These are phyloP conservation scores for Coniochaeta prunicola DNA, from an alignment of 2,329 filamentous ascomycete species.

Conservation along the genomic window DNA sequence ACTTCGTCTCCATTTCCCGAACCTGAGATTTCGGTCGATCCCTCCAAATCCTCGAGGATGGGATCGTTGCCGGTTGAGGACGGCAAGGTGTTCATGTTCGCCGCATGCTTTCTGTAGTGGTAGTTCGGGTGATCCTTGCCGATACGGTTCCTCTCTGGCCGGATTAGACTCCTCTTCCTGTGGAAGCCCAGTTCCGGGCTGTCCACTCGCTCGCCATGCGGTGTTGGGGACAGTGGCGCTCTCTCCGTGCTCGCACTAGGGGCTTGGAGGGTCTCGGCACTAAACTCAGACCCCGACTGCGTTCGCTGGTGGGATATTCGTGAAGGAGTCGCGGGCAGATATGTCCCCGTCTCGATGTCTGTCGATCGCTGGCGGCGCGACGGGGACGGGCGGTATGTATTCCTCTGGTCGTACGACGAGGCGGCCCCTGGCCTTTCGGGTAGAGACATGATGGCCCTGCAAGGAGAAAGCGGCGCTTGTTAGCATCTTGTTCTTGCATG, in stretches of 20 bases:
- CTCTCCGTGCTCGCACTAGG: conserved; percentile 50
- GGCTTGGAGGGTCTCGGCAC: conserved; percentile 47
- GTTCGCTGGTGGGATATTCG: conserved; percentile 44
- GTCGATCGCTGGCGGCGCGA: conserved; percentile 57
- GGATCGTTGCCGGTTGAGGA: conserved; percentile 92
- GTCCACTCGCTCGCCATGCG: conserved; percentile 13
- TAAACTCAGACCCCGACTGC: conserved; percentile 49
- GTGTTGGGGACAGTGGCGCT: conserved; percentile 45
- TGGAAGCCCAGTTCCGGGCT: conserved; percentile 28
- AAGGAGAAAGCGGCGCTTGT: conserved; percentile 6
- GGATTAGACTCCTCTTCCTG: conserved; percentile 82
- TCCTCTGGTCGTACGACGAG: conserved; percentile 53
- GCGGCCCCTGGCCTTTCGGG: conserved; percentile 58
- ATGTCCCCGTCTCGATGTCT: conserved; percentile 62
- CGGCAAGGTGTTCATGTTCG: conserved; percentile 83
- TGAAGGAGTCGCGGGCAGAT: conserved; percentile 32
- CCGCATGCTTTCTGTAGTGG: conserved; percentile 89
- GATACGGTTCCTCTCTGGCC: conserved; percentile 80
- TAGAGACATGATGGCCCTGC: conserved; percentile 48
- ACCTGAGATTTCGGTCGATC: conserved; percentile 47
- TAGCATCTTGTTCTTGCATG: conserved; percentile 9
- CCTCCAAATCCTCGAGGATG: conserved; percentile 70
- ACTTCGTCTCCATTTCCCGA: conserved; percentile 35
- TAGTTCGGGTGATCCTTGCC: conserved; percentile 89
- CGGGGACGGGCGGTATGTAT: conserved; percentile 60